Evolutionary conservation across 371 early-diverging fungal species (phyloP).

Genomic region (Mucor piriformis): DNA sequence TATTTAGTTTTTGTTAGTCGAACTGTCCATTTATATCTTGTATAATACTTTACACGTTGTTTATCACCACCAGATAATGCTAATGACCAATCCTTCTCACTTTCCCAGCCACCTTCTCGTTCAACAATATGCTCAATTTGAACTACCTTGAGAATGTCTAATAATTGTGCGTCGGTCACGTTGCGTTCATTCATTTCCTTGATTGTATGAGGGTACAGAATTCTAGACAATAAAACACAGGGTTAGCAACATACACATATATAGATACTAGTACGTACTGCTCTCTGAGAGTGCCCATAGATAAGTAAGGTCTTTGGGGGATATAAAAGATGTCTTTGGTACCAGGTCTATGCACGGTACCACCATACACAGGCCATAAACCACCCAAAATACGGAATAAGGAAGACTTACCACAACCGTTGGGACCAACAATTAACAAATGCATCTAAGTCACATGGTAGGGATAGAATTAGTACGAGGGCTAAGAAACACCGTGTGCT

Average conservation of each 20-base stretch:
- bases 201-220: conserved; percentile 83
- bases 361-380: conserved; percentile 91
- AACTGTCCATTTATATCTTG: no score
- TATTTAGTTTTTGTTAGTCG: no score
- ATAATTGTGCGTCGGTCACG: conserved; percentile 69
- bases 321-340: conserved; percentile 93
- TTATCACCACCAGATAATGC: conserved; percentile 87
- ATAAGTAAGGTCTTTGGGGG: conserved; percentile 95
- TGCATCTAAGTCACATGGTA: no score
- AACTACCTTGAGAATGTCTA: conserved; percentile 75
- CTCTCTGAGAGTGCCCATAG: conserved; percentile 93
- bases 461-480: no score
- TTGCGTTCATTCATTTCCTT: conserved; percentile 68
- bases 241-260: no score
- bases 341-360: conserved; percentile 81
- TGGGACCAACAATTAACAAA: conserved; percentile 94
- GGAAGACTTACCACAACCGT: conserved; percentile 93
- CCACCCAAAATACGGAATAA: conserved; percentile 96
- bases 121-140: conserved; percentile 79
- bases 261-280: conserved; percentile 69
- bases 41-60: conserved; percentile 81
- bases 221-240: conserved; percentile 40
- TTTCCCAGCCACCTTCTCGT: conserved; percentile 90
- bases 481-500: no score
- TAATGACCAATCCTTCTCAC: conserved; percentile 84